A percentile compares a stretch with the other conserved stretches of the same genome.
These are phyloP conservation scores for Xylariales sp. DNA, from an alignment of 2,329 filamentous ascomycete genomes.

Conservation along the genomic window DNA sequence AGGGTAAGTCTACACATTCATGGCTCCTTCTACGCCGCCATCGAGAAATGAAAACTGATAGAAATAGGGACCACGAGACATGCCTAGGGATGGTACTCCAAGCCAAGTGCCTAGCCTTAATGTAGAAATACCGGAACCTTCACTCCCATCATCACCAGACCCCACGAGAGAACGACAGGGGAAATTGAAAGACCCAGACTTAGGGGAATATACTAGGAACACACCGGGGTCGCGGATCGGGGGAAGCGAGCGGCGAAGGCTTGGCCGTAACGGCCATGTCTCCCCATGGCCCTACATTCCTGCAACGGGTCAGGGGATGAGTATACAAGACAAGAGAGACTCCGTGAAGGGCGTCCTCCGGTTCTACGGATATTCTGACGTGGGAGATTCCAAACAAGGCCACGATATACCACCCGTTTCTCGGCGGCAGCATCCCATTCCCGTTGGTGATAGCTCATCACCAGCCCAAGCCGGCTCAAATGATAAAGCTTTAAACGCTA, in stretches of 20 bases:
- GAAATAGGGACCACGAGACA: slow-evolving; percentile 11
- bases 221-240: not conserved
- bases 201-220: not conserved
- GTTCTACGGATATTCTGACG: slow-evolving; percentile 3
- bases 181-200: not conserved
- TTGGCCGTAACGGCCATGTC: not conserved
- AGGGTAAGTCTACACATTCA: slow-evolving; percentile 3
- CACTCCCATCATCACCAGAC: not conserved
- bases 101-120: not conserved
- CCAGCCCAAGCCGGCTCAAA: not conserved
- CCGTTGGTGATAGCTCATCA: not conserved
- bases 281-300: not conserved
- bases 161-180: not conserved
- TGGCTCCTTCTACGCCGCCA: not conserved
- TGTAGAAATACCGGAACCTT: not conserved
- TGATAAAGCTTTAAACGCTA: not conserved
- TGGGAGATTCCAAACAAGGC: not conserved
- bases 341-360: not conserved
- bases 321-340: slow-evolving; percentile 7
- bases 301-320: not conserved
- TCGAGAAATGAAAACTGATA: slow-evolving; percentile 7
- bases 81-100: not conserved
- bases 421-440: not conserved
- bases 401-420: not conserved
- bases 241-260: not conserved